phyloP scores from a whole-genome alignment of 352 stramenopile species.

The Salisapilia sapeloensis region DNA sequence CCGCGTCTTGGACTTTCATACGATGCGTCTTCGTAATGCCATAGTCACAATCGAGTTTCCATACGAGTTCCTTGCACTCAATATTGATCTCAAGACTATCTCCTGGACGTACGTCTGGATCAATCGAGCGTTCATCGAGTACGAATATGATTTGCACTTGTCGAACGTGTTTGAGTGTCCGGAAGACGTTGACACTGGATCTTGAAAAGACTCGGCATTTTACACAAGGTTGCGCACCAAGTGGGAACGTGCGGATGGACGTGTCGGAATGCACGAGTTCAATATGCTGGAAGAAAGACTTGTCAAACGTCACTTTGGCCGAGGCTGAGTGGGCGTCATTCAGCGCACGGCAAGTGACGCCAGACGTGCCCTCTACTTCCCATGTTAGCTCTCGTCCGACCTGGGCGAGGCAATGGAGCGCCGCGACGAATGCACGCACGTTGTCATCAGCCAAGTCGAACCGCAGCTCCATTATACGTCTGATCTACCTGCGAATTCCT shows the following conservation, averaged over 20 bases:
- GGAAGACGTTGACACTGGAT: constrained; percentile 65
- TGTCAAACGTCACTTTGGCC: constrained; percentile 35
- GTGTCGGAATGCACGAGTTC: constrained; percentile 3
- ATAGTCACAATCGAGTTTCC: constrained; percentile 60
- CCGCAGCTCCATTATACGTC: constrained; percentile 34
- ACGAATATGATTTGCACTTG: constrained; percentile 46
- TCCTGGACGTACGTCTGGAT: constrained; percentile 6
- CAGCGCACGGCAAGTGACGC: constrained; percentile 49
- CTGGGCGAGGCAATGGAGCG: constrained; percentile 60
- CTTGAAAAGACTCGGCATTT: constrained; percentile 70
- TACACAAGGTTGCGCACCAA: constrained; percentile 14
- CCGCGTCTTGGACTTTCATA: constrained; percentile 61
- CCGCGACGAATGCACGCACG: constrained; percentile 59
- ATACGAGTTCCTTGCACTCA: constrained; percentile 48
- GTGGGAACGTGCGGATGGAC: neutral
- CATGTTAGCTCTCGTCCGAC: constrained; percentile 65
- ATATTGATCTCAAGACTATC: constrained; percentile 26
- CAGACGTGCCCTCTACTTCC: constrained; percentile 27
- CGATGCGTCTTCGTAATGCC: constrained; percentile 76
- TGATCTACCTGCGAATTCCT: too few relatives aligned
- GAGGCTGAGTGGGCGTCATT: constrained; percentile 77
- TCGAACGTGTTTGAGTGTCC: constrained; percentile 70
- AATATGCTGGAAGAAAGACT: constrained; percentile 40
- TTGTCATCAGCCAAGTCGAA: constrained; percentile 61
- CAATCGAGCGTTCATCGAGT: constrained; percentile 17